Evolutionary conservation across 2,329 filamentous ascomycete genomes (phyloP), one percentile per base, ranked within the genome.

Genomic region (Ustilaginoidea virens): DNA sequence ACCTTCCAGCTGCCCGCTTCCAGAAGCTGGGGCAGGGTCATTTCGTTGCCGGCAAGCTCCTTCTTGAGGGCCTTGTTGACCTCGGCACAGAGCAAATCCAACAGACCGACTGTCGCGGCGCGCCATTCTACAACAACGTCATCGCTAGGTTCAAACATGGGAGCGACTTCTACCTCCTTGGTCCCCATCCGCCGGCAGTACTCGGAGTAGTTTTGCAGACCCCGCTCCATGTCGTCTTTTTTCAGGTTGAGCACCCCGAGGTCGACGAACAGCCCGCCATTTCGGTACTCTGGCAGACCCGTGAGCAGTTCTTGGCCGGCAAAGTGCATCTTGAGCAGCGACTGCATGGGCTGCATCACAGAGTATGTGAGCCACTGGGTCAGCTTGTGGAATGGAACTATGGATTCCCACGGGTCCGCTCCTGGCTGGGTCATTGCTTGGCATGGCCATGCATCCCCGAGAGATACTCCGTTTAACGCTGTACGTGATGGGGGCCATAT

Each of bases 1-100:
- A n/a, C 86, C 80, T 96, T 96, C 87, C 90, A 98, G 48, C 82
- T 92, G 29, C 90, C 90, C 10, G 87, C 90, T 54, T 96, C 90
- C 12, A 98, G 64, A 60, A 98, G 73, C 52, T 98, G 90, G 5
- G 86, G 74, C 40, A 96, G 55, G 23, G 63, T 80, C 49, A 98
- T 56, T 39, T 87, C 73, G 21, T 70, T 60, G 4, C 80, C 82
- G 6, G 62, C 65, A 23, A 94, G 55, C 31, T 72, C 66, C 2
- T 44, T 46, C 32, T 69, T 72, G 27, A 94, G 56, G 23, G 61
- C 53, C 49, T 81, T 82, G 40, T 66, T 61, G 20, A 73, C 61
- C 27, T 66, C 61, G 2, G 36, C 39, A 31, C 61, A 61, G 22
- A 76, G 49, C 35, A 52, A 49, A 39, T 76, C 71, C 2, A 76